phyloP scores from a whole-genome alignment of 1,139 yeast genomes.

The Torulaspora pretoriensis region DNA sequence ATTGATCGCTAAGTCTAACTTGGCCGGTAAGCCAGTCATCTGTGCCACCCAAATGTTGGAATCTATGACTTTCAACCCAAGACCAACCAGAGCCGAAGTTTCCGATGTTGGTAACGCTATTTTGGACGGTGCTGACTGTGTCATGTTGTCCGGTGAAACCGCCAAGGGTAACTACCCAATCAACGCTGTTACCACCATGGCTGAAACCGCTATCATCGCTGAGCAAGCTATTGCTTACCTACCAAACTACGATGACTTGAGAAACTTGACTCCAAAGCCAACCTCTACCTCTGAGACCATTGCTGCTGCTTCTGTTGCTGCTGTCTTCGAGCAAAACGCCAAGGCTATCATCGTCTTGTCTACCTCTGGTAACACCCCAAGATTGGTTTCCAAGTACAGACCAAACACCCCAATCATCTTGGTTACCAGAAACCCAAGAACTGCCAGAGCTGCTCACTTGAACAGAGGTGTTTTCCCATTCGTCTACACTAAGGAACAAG shows the following conservation, averaged over 20 bases:
- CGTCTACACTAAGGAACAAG: conserved; percentile 63
- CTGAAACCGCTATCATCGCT: conserved; percentile 92
- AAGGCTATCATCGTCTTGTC: conserved; percentile 95
- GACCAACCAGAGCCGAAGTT: conserved; percentile 99
- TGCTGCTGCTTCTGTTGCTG: conserved; percentile 95
- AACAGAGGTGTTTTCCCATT: conserved; percentile 99
- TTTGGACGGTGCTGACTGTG: conserved; percentile 99
- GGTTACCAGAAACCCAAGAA: conserved; percentile 92
- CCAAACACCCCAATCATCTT: conserved; percentile 96
- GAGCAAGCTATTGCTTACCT: conserved; percentile 94
- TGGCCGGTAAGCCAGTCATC: conserved; percentile 98
- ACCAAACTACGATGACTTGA: conserved; percentile 82
- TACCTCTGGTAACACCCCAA: conserved; percentile 91
- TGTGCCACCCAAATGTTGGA: conserved; percentile 99
- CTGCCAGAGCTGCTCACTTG: conserved; percentile 93
- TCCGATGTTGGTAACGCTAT: conserved; percentile 99
- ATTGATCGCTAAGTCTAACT: conserved; percentile 97
- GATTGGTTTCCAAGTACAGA: conserved; percentile 95
- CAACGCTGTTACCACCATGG: conserved; percentile 98
- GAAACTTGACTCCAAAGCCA: conserved; percentile 81
- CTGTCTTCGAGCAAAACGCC: conserved; percentile 93
- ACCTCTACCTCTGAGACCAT: conserved; percentile 94
- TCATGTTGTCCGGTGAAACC: conserved; percentile 98
- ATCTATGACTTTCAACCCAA: conserved; percentile 98
- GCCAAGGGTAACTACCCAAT: conserved; percentile 98